phyloP scores from a whole-genome alignment of 805 yeast genomes.

The Yarrowia sp. region DNA sequence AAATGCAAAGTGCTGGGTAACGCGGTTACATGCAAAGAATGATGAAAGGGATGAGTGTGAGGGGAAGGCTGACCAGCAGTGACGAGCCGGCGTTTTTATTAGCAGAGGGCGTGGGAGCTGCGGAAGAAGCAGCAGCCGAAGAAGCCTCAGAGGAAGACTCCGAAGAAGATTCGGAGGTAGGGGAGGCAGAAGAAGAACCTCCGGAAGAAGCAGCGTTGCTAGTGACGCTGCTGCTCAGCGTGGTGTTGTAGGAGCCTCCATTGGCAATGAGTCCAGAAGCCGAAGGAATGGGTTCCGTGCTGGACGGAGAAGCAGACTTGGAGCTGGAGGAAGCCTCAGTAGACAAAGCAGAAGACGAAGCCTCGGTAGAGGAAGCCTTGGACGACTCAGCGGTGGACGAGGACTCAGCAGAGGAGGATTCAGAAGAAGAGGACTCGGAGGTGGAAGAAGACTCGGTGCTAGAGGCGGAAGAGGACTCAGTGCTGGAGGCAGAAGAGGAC shows the following conservation, averaged over 20 bases:
- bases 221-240: neutral
- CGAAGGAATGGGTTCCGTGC: neutral
- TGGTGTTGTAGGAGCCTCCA: slow-evolving; percentile 2
- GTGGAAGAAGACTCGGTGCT: neutral
- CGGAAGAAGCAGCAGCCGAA: neutral
- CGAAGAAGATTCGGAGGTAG: neutral
- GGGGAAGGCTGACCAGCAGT: slow-evolving; percentile 1
- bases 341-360: neutral
- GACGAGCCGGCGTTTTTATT: neutral
- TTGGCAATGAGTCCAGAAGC: neutral
- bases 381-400: neutral
- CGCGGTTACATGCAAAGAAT: slow-evolving; percentile 16
- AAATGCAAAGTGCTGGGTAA: slow-evolving; percentile 9
- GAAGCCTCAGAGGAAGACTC: neutral
- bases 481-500: neutral
- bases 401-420: neutral
- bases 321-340: neutral
- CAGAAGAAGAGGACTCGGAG: neutral
- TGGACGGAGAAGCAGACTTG: neutral
- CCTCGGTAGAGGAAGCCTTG: neutral
- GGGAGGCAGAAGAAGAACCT: neutral
- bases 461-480: neutral
- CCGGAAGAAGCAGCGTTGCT: neutral
- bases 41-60: slow-evolving; percentile 7
- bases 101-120: neutral